A percentile compares a stretch with the other conserved stretches of the same genome.
These are phyloP conservation scores for Arthrobotrys musiformis DNA, from an alignment of 2,329 filamentous ascomycete species.

Conservation along the genomic window DNA sequence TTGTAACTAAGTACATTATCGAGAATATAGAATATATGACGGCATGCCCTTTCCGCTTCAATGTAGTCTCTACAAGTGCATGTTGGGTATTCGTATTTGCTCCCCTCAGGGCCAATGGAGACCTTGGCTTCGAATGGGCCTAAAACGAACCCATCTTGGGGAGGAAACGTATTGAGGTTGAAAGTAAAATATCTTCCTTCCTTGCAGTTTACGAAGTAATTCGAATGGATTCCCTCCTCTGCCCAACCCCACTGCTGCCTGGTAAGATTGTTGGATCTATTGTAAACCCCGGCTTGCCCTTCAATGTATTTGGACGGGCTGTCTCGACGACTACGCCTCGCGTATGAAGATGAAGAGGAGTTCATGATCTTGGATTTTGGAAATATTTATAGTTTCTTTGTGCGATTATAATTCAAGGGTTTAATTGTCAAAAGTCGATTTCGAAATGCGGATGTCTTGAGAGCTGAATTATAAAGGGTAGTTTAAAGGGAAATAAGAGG, in stretches of 20 bases:
- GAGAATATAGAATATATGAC: conserved; percentile 47
- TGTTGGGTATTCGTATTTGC: conserved; percentile 31
- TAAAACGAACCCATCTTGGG: neutral
- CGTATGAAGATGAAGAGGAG: conserved; percentile 1
- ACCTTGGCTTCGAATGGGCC: conserved; percentile 26
- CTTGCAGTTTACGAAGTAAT: conserved; percentile 38
- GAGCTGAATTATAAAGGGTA: too few species aligned
- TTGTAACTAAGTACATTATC: conserved; percentile 34
- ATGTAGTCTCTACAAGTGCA: conserved; percentile 31
- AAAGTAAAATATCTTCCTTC: conserved; percentile 40
- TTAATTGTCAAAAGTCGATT: neutral
- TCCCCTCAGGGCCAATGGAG: conserved; percentile 23
- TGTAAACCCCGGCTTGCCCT: conserved; percentile 34
- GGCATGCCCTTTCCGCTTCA: conserved; percentile 16
- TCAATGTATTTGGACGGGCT: conserved; percentile 30
- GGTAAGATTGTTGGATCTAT: conserved; percentile 30
- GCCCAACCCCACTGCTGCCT: conserved; percentile 42
- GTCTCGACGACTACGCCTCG: conserved; percentile 12
- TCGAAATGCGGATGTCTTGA: neutral
- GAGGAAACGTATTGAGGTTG: conserved; percentile 17
- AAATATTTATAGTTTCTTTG: neutral
- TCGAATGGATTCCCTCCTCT: conserved; percentile 28
- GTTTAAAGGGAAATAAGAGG: neutral
- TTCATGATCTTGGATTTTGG: conserved; percentile 12
- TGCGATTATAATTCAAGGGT: neutral